phyloP scores from a whole-genome alignment of 306 rosid genomes.

The Quercus wislizeni region DNA sequence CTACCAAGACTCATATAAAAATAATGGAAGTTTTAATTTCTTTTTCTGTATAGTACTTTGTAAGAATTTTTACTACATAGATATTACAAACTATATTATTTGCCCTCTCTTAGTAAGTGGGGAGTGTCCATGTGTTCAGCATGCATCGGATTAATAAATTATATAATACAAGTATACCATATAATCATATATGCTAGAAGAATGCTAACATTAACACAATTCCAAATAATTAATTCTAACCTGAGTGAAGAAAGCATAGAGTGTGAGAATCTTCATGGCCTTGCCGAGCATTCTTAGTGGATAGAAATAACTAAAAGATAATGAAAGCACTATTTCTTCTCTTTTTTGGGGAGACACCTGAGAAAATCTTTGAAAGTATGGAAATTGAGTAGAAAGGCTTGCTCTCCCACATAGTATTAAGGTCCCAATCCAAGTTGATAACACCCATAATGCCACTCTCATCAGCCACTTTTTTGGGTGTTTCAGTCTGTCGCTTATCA shows the following conservation, averaged over 20 bases:
- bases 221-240: slow-evolving; percentile 15
- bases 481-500: slow-evolving; percentile 40
- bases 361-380: slow-evolving; percentile 39
- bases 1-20: too few relatives aligned
- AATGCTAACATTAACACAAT: neutral
- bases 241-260: slow-evolving; percentile 67
- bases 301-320: slow-evolving; percentile 47
- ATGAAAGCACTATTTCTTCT: slow-evolving; percentile 38
- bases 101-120: too few relatives aligned
- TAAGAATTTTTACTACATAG: too few relatives aligned
- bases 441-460: slow-evolving; percentile 32
- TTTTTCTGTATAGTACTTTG: too few relatives aligned
- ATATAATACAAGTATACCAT: neutral
- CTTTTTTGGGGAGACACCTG: slow-evolving; percentile 33
- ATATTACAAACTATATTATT: too few relatives aligned
- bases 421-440: slow-evolving; percentile 70
- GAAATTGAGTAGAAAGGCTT: slow-evolving; percentile 38
- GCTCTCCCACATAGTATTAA: slow-evolving; percentile 43
- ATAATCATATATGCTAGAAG: neutral
- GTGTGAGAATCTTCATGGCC: slow-evolving; percentile 53
- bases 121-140: too few relatives aligned
- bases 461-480: slow-evolving; percentile 54
- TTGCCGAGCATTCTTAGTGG: slow-evolving; percentile 42
- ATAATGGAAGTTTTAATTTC: too few relatives aligned
- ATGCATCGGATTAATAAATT: neutral